Conservation (phyloP, 129 eudicot species). For the Centella asiatica region DNA sequence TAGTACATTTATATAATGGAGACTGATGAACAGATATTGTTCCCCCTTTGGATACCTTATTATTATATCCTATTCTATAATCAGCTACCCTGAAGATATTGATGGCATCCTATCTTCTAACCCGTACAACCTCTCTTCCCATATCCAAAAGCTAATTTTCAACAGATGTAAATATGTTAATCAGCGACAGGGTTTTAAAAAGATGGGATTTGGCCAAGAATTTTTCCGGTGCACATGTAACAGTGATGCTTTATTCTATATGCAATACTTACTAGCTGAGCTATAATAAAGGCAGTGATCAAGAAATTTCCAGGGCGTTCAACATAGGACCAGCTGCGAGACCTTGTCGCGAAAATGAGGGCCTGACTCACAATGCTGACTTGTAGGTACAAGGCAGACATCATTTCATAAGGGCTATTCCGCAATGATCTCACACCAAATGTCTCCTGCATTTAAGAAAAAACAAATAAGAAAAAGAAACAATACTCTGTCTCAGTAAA, state of each 20-base stretch:
- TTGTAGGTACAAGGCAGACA: slow-evolving; percentile 78
- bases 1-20: no score
- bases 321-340: slow-evolving; percentile 36
- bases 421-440: slow-evolving; percentile 34
- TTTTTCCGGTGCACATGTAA: neutral
- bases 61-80: no score
- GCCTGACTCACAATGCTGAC: no score
- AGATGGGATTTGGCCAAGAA: neutral
- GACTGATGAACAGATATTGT: neutral
- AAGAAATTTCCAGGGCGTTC: slow-evolving; percentile 35
- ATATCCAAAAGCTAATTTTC: no score
- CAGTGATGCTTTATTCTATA: neutral
- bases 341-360: slow-evolving; percentile 57
- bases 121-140: no score
- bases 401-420: slow-evolving; percentile 37
- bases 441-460: slow-evolving; percentile 27
- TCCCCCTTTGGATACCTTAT: neutral
- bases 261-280: slow-evolving; percentile 29
- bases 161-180: no score
- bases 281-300: slow-evolving; percentile 27
- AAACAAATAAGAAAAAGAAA: neutral
- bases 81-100: no score
- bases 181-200: neutral
- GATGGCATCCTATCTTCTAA: no score
- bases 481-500: no score